Percentiles rank a stretch among this genome's conserved stretches.
phyloP scores from a whole-genome alignment of 2,329 filamentous ascomycete genomes.

The Fulvia fulva region DNA sequence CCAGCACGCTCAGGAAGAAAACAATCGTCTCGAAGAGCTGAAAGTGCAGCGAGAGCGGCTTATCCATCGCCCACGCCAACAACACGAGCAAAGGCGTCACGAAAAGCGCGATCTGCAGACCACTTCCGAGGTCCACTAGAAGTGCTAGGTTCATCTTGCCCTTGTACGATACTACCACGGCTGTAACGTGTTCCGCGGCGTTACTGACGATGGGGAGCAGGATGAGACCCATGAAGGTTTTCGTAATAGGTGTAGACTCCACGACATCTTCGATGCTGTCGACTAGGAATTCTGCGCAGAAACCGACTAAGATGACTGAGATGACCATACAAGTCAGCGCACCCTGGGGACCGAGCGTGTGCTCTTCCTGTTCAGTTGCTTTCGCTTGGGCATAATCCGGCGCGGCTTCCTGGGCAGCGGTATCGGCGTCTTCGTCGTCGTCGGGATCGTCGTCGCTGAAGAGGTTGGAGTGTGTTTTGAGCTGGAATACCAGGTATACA shows the following conservation, averaged over 20 bases:
- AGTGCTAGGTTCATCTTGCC: constrained; percentile 56
- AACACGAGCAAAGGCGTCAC: constrained; percentile 55
- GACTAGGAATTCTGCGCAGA: constrained; percentile 53
- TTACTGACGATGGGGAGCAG: constrained; percentile 56
- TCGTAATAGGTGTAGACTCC: constrained; percentile 46
- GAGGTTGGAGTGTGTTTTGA: too few species aligned
- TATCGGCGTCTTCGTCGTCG: constrained; percentile 24
- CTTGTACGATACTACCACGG: constrained; percentile 53
- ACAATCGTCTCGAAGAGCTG: constrained; percentile 84
- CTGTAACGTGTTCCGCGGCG: constrained; percentile 54
- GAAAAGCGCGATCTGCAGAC: constrained; percentile 54
- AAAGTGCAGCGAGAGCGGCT: constrained; percentile 67
- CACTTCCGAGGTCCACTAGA: constrained; percentile 51
- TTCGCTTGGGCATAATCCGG: not conserved
- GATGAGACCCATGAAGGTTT: constrained; percentile 55
- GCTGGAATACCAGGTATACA: too few species aligned
- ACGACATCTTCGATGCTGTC: constrained; percentile 52
- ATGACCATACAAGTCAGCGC: too few species aligned
- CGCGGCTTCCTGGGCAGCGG: constrained; percentile 27
- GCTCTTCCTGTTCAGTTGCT: not conserved
- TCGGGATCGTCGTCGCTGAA: constrained; percentile 42
- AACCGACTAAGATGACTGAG: constrained; percentile 45
- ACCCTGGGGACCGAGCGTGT: constrained; percentile 38
- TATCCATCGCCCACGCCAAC: constrained; percentile 51
- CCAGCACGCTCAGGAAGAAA: constrained; percentile 76